Evolutionary conservation across 75 land plant genomes (phyloP), one percentile per base, ranked within the genome.

Genomic region (Selaginella moellendorffii): DNA sequence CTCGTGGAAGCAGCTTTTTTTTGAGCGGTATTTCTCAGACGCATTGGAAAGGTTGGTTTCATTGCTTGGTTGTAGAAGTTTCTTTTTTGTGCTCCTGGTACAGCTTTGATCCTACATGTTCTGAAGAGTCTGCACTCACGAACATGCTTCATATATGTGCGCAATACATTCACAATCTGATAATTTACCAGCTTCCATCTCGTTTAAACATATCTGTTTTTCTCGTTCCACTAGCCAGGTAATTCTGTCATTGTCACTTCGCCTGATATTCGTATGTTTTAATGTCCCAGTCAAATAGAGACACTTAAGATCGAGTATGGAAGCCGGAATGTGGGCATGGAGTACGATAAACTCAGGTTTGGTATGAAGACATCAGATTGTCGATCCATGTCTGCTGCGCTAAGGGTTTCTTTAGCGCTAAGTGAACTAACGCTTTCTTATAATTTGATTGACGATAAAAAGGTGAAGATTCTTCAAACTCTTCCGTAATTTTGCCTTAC

Each of bases 1-100:
- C 12, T 75, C 77, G 20, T 75, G 77, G 77, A 75, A 75, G 51
- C 77, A 75, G 52, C 62, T 75, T 19, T 75, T 52, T 42, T 75
- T 75, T 70, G 77, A 75, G 26, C 62, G 77, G 19, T 69, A 70
- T 31, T 54, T 75, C 0, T 31, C 73, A 23, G 72, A 75, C 21
- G 64, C 24, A 9, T 46, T 74, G 24, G 76, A 74, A 69, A 74
- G 63, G 76, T 36, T 5, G n/a, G n/a, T n/a, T n/a, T n/a, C n/a
- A n/a, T n/a, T n/a, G n/a, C n/a, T n/a, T n/a, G n/a, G n/a, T n/a
- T n/a, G n/a, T n/a, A n/a, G n/a, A n/a, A n/a, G n/a, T n/a, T n/a
- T n/a, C n/a, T n/a, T n/a, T n/a, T n/a, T n/a, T n/a, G n/a, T n/a
- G n/a, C n/a, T n/a, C n/a, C n/a, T n/a, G n/a, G n/a, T n/a, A n/a